phyloP scores from a whole-genome alignment of 805 yeast species.

The Isabelozyma pseudorhagii region DNA sequence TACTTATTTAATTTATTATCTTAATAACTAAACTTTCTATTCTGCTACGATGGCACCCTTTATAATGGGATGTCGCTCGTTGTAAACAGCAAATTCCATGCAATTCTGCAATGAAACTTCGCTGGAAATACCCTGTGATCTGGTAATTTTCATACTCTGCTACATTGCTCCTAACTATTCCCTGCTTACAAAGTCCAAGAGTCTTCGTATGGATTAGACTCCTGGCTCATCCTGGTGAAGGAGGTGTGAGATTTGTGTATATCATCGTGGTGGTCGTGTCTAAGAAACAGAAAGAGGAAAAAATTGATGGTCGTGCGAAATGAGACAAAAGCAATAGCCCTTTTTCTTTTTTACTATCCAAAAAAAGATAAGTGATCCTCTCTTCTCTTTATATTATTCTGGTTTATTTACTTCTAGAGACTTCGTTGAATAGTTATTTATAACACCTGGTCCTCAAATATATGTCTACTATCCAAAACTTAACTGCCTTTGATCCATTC shows the following conservation, averaged over 20 bases:
- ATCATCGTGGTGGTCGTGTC: background rate
- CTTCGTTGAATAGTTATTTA: background rate
- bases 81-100: too few relatives aligned
- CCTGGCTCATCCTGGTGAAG: too few relatives aligned
- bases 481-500: slow-evolving; percentile 91
- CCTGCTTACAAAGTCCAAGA: too few relatives aligned
- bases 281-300: background rate
- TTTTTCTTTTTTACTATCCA: background rate
- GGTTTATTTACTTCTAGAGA: background rate
- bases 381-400: background rate
- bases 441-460: slow-evolving; percentile 8
- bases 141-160: too few relatives aligned
- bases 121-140: too few relatives aligned
- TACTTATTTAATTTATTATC: background rate
- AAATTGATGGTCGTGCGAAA: background rate
- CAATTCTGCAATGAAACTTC: too few relatives aligned
- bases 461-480: slow-evolving; percentile 91
- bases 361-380: background rate
- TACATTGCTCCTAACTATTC: too few relatives aligned
- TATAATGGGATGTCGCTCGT: background rate
- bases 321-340: background rate
- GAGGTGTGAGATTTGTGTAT: too few relatives aligned
- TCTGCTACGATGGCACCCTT: background rate
- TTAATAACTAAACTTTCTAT: background rate
- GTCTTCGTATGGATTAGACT: too few relatives aligned